A percentile compares a stretch with the other conserved stretches of the same genome.
Conservation (phyloP, 345 rosid species). For the Brassica cretica region DNA sequence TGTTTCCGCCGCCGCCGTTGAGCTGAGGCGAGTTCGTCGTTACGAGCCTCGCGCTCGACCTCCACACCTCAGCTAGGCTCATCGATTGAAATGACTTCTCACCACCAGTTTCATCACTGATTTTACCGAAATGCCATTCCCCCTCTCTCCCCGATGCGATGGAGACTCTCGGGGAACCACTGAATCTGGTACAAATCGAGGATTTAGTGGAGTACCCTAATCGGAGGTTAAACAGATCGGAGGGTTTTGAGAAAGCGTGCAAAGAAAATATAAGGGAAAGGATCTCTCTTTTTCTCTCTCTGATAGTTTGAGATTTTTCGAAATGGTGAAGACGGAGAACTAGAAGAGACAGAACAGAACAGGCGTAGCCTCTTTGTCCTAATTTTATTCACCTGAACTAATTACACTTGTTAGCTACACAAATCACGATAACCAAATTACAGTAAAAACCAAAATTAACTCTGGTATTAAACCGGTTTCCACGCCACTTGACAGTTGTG, state of each 20-base stretch:
- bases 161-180: conserved; percentile 28
- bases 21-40: conserved; percentile 62
- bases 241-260: neutral
- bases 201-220: neutral
- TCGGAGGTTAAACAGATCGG: neutral
- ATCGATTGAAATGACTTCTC: conserved; percentile 27
- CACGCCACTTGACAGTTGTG: neutral
- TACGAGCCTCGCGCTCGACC: conserved; percentile 52
- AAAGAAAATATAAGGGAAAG: neutral
- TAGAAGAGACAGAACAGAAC: conserved; percentile 3
- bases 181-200: conserved; percentile 27
- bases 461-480: conserved; percentile 20
- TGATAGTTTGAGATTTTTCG: neutral
- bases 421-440: conserved; percentile 11
- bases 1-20: conserved; percentile 41
- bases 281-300: neutral
- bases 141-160: conserved; percentile 9
- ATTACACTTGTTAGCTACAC: conserved; percentile 1
- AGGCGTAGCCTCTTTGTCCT: conserved; percentile 33
- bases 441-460: conserved; percentile 4
- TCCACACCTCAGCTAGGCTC: conserved; percentile 61
- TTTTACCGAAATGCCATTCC: conserved; percentile 40
- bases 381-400: conserved; percentile 5
- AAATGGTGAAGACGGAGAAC: conserved; percentile 29
- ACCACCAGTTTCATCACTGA: conserved; percentile 44